Conservation (phyloP, 179 eudicot species). For the Beta corolliflora region DNA sequence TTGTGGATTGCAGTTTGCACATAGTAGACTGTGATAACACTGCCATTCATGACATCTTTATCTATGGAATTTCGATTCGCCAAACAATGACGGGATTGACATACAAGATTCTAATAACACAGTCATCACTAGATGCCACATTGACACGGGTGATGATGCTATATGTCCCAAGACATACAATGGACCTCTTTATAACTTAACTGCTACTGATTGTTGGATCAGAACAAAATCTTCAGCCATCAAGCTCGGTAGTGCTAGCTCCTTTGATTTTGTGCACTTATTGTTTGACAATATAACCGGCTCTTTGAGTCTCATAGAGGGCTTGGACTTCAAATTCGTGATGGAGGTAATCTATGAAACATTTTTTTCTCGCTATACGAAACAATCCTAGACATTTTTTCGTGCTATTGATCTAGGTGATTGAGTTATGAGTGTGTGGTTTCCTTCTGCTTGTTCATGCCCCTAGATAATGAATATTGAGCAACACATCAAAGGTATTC, state of each 20-base stretch:
- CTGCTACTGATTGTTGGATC: conserved; percentile 87
- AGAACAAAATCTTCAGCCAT: conserved; percentile 91
- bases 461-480: too few species aligned
- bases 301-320: conserved; percentile 91
- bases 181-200: conserved; percentile 74
- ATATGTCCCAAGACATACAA: conserved; percentile 85
- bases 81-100: conserved; percentile 95
- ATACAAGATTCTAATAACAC: conserved; percentile 92
- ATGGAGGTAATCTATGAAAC: conserved; percentile 66
- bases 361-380: background rate
- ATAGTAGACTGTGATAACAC: conserved; percentile 70
- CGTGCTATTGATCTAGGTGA: background rate
- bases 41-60: conserved; percentile 60
- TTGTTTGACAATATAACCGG: conserved; percentile 79
- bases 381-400: background rate
- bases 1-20: conserved; percentile 68
- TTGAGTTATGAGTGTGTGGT: background rate
- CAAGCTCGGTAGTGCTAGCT: conserved; percentile 95
- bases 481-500: too few species aligned
- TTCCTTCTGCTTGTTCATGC: too few species aligned
- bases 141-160: conserved; percentile 95
- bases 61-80: conserved; percentile 76
- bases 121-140: conserved; percentile 77
- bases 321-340: conserved; percentile 87
- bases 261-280: conserved; percentile 62